Base-by-base conservation (phyloP, 805 yeast genomes). In the Saitoella complicata region DNA sequence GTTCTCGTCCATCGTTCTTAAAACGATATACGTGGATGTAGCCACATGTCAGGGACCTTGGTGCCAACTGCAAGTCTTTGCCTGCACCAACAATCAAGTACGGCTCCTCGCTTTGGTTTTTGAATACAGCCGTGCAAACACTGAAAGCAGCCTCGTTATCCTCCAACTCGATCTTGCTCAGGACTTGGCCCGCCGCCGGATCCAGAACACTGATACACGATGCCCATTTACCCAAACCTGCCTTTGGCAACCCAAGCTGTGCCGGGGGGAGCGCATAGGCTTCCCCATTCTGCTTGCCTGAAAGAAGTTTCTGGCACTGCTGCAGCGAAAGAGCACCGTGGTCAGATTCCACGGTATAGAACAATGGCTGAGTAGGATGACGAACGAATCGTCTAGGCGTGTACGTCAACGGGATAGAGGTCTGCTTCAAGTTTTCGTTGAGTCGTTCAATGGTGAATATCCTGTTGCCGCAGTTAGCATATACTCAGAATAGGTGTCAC, bases 201-300 rank as follows among this genome's bases (percentile, higher is more conserved):
- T 73, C 66, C 2, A 74, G 58, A 0, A 68, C 67, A 56, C 77
- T 75, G 9, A 78, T 50, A 46, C 78, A 72, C 2, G 81, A 72
- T 0, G 70, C 72, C 75, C 77, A 73, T 5, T 49, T 39, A 21
- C 21, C 21, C 21, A 21, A 21, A 21, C 21, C 21, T 4, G 39
- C 47, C 5, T 47, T 48, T 5, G 57, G 57, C 49, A 69, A 66
- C 1, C 75, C 76, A 57, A 68, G 65, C 5, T 49, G 34, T 4
- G 44, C 40, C 1, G 51, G 38, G 2, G 55, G 31, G 21, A 21
- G 21, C 21, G 21, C 21, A 21, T 3, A 21, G 21, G 21, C 21
- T 21, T 21, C 21, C 4, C 21, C 21, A 21, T 21, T 21, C 21
- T 21, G 21, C 21, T 21, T 21, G 43, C 44, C 11, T 39, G 49